These are phyloP conservation scores for Podila clonocystis DNA, from an alignment of 192 early-diverging fungal species.

Conservation along the genomic window DNA sequence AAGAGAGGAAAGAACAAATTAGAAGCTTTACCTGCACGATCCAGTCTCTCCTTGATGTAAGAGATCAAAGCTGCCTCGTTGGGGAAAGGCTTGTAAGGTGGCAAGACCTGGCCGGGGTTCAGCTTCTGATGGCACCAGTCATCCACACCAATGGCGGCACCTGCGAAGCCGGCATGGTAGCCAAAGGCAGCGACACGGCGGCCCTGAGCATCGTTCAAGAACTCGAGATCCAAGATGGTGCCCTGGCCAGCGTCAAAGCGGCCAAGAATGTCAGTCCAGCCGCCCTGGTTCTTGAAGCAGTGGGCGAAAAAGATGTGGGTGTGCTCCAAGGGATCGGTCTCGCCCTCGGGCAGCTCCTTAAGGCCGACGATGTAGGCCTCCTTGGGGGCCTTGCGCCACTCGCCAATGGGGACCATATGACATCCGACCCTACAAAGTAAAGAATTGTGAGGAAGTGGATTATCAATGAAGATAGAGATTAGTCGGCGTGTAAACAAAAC, in stretches of 20 bases:
- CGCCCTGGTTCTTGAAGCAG: slow-evolving; percentile 96
- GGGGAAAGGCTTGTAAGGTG: slow-evolving; percentile 82
- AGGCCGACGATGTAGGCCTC: slow-evolving; percentile 96
- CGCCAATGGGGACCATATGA: slow-evolving; percentile 77
- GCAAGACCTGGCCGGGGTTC: slow-evolving; percentile 66
- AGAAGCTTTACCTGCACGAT: slow-evolving; percentile 61
- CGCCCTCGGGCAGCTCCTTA: slow-evolving; percentile 97
- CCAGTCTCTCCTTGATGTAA: slow-evolving; percentile 73
- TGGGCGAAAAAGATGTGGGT: slow-evolving; percentile 99
- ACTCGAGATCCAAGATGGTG: slow-evolving; percentile 93
- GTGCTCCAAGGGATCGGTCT: slow-evolving; percentile 88
- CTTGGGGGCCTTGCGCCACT: slow-evolving; percentile 88
- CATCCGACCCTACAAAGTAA: slow-evolving; percentile 73
- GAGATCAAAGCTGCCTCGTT: slow-evolving; percentile 83
- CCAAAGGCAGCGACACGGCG: slow-evolving; percentile 97
- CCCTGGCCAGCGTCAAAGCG: slow-evolving; percentile 90
- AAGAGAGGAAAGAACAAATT: background rate
- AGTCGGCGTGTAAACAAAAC: background rate
- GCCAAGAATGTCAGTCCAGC: slow-evolving; percentile 89
- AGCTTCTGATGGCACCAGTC: slow-evolving; percentile 89
- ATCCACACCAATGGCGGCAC: slow-evolving; percentile 90
- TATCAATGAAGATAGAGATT: background rate
- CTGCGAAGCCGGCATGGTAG: slow-evolving; percentile 97
- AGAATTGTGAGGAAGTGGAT: background rate
- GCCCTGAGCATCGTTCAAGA: slow-evolving; percentile 83